Conservation (phyloP, 108 stramenopile species). For the Fragilaria crotonensis region DNA sequence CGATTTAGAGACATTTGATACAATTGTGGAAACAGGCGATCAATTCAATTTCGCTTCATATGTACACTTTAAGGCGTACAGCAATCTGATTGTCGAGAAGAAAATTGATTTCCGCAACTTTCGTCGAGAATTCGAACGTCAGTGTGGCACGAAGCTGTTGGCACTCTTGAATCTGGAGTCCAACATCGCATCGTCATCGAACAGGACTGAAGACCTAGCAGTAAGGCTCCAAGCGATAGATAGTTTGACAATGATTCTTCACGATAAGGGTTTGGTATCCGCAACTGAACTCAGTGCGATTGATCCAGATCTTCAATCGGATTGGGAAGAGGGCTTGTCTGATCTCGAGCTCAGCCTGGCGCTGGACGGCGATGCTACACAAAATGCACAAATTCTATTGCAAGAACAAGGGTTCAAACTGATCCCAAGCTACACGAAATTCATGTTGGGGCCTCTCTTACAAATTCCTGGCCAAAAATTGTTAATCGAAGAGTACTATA, state of each 20-base stretch:
- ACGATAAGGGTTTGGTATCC: constrained; percentile 17
- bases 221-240: no score
- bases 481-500: constrained; percentile 64
- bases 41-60: constrained; percentile 71
- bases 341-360: constrained; percentile 54
- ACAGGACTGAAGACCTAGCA: no score
- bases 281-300: constrained; percentile 9
- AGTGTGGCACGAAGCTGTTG: constrained; percentile 31
- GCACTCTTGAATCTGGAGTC: no score
- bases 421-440: constrained; percentile 62
- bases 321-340: constrained; percentile 38
- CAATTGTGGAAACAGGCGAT: constrained; percentile 12
- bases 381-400: constrained; percentile 59
- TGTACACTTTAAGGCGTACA: constrained; percentile 62
- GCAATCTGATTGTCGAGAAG: constrained; percentile 45
- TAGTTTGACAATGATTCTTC: no score
- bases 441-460: constrained; percentile 18
- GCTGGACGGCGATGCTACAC: constrained; percentile 66
- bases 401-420: constrained; percentile 81
- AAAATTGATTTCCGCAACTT: constrained; percentile 38
- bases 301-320: constrained; percentile 23
- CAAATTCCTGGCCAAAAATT: constrained; percentile 15
- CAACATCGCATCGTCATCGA: no score
- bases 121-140: constrained; percentile 38
- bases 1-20: neutral